These are phyloP conservation scores for Dictyostelium brefeldianum DNA, from an alignment of 78 protist genomes.

Conservation along the genomic window DNA sequence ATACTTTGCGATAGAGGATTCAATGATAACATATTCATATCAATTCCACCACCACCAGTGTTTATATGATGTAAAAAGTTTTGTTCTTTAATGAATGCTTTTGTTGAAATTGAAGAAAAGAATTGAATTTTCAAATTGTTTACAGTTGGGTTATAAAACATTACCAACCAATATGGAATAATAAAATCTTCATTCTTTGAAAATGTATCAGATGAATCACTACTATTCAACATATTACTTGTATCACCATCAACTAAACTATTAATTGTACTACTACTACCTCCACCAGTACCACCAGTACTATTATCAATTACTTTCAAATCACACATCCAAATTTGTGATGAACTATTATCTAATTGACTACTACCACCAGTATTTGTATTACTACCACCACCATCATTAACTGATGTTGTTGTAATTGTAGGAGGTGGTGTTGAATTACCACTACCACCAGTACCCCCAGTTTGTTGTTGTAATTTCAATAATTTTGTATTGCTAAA, in stretches of 20 bases:
- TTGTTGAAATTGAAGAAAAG: conserved; percentile 27
- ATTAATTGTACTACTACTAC: conserved; percentile 8
- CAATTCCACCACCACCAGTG: no score
- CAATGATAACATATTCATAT: neutral
- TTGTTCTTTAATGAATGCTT: neutral
- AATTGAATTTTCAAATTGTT: conserved; percentile 49
- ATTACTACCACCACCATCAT: neutral
- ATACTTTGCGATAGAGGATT: conserved; percentile 7
- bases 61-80: neutral
- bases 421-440: neutral
- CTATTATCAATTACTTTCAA: conserved; percentile 8
- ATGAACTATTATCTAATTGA: conserved; percentile 11
- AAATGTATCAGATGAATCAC: neutral
- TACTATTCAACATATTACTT: conserved; percentile 2
- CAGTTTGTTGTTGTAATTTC: conserved; percentile 11
- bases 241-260: neutral
- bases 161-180: conserved; percentile 69
- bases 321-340: conserved; percentile 44
- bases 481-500: neutral
- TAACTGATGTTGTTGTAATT: neutral
- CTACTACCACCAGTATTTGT: neutral
- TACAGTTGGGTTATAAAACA: conserved; percentile 28
- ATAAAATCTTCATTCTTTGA: neutral
- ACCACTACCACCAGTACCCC: neutral
- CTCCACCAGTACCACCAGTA: neutral